Percentiles rank a stretch among this genome's conserved stretches.
These are phyloP conservation scores for Dioscorea zingiberensis DNA, from an alignment of 106 monocot species.

Conservation along the genomic window DNA sequence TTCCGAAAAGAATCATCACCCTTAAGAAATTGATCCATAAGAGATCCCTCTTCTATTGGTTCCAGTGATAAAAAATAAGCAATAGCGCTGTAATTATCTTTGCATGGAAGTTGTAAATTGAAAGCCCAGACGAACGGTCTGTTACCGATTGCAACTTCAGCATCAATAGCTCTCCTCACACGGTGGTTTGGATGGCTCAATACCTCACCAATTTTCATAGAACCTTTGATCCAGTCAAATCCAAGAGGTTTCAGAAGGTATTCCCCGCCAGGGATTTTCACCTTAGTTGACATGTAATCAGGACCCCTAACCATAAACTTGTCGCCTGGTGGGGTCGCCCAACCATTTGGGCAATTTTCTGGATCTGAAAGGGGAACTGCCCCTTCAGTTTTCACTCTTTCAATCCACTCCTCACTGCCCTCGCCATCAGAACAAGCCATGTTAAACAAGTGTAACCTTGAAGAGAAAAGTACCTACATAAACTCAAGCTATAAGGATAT, in stretches of 20 bases:
- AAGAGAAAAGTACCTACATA: slow-evolving; percentile 2
- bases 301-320: slow-evolving; percentile 90
- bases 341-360: slow-evolving; percentile 69
- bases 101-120: slow-evolving; percentile 79
- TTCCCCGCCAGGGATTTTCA: slow-evolving; percentile 67
- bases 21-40: slow-evolving; percentile 80
- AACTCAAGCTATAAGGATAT: too few relatives aligned
- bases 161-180: slow-evolving; percentile 67
- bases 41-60: slow-evolving; percentile 55
- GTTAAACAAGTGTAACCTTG: not conserved
- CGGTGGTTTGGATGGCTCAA: slow-evolving; percentile 61
- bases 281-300: slow-evolving; percentile 63
- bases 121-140: slow-evolving; percentile 88
- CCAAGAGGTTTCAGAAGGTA: slow-evolving; percentile 86
- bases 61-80: slow-evolving; percentile 65
- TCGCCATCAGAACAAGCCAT: slow-evolving; percentile 53
- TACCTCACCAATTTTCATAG: slow-evolving; percentile 56
- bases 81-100: slow-evolving; percentile 82
- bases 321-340: slow-evolving; percentile 71
- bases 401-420: slow-evolving; percentile 47
- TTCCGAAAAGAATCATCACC: slow-evolving; percentile 82
- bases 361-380: slow-evolving; percentile 66
- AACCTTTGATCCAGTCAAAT: slow-evolving; percentile 88
- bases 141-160: slow-evolving; percentile 31
- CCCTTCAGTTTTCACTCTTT: slow-evolving; percentile 56